Base-by-base conservation (phyloP, 2,329 filamentous ascomycete genomes). In the Hypoxylon sp. region DNA sequence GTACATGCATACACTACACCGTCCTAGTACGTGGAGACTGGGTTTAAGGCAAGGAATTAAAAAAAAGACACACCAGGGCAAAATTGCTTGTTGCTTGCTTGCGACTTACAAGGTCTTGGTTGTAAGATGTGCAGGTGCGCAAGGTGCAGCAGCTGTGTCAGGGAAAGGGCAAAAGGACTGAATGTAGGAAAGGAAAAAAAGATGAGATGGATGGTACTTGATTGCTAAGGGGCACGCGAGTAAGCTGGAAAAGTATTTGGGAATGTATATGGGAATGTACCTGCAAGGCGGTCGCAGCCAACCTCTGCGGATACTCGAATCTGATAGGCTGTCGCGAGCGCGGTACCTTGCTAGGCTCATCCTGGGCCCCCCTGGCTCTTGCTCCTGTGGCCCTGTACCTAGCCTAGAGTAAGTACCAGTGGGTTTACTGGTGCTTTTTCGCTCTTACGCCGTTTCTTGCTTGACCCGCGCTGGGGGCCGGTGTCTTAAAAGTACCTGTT, bases 401-500 rank as follows among this genome's bases (percentile, higher is more conserved):
- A 38, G 59, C 58, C 49, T 52, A 53, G 58, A 32, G 43, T 64
- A 58, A 34, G 48, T 59, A 60, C 63, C 51, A 55, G 60, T 64
- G 56, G 60, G 28, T 63, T 60, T 58, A 52, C 45, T 43, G 60
- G 60, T 68, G 55, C 58, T 63, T 65, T 67, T 63, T 48, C 50
- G 45, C 50, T 60, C 55, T 43, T 46, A 60, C 41, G 62, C 63
- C 59, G 58, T 65, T 68, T 63, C 49, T 57, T 65, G 63, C 62
- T 69, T 59, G 62, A 70, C 65, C 62, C 68, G 65, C 51, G 69
- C 66, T 67, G 67, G 68, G 60, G 48, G 69, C 64, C 68, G 72
- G 60, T 80, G 80, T 82, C 80, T 83, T 82, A 82, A 82, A 81
- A 78, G 78, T 79, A 79, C 78, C 76, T 76, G 77, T 78, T 71